Percentiles rank a stretch among this genome's conserved stretches.
phyloP scores from a whole-genome alignment of 129 eudicot genomes.

The Helianthus annuus region DNA sequence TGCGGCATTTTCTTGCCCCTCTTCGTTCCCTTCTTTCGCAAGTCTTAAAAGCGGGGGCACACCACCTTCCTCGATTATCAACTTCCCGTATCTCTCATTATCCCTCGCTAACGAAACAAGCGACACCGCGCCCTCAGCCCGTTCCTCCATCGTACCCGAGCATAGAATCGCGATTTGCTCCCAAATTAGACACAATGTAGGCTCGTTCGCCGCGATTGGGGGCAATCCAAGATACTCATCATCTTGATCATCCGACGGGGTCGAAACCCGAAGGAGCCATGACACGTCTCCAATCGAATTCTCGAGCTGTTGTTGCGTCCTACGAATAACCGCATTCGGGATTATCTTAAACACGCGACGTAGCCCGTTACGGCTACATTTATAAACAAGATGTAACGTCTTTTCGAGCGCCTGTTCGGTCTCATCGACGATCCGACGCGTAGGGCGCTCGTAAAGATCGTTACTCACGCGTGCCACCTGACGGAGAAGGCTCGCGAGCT shows the following conservation, averaged over 20 bases:
- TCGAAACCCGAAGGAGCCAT: conserved; percentile 61
- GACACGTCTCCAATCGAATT: conserved; percentile 61
- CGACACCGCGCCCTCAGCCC: conserved; percentile 53
- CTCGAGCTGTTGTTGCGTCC: conserved; percentile 41
- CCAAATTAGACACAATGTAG: conserved; percentile 56
- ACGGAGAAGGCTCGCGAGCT: conserved; percentile 57
- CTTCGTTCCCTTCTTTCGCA: conserved; percentile 54
- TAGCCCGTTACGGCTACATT: conserved; percentile 49
- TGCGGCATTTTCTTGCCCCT: conserved; percentile 64
- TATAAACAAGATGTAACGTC: conserved; percentile 39
- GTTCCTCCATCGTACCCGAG: conserved; percentile 38
- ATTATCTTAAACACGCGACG: conserved; percentile 55
- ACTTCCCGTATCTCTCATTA: conserved; percentile 51
- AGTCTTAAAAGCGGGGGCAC: conserved; percentile 49
- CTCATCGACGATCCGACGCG: conserved; percentile 58
- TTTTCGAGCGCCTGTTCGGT: conserved; percentile 58
- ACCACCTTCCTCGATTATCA: conserved; percentile 70
- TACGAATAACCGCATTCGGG: conserved; percentile 41
- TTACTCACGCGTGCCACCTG: conserved; percentile 58
- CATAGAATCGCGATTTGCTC: conserved; percentile 51
- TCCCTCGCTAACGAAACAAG: conserved; percentile 59
- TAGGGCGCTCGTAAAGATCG: conserved; percentile 61
- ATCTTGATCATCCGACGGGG: conserved; percentile 48
- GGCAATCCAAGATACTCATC: conserved; percentile 54
- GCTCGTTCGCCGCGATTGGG: conserved; percentile 65